A percentile compares a stretch with the other conserved stretches of the same genome.
These are phyloP conservation scores for Zoysia japonica DNA, from an alignment of 176 grass and related monocot species.

Conservation along the genomic window DNA sequence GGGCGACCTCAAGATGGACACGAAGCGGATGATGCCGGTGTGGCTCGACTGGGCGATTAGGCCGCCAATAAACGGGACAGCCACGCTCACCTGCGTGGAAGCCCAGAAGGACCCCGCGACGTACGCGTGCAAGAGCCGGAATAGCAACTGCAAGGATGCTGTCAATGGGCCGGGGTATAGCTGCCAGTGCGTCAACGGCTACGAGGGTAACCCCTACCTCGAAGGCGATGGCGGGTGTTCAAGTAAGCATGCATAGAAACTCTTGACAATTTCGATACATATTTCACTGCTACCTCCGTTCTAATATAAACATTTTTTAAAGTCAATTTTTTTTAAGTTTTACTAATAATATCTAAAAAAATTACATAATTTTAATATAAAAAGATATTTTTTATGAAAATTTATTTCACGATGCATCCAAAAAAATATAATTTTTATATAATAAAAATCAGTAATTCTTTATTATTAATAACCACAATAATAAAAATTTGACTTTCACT, in stretches of 20 bases:
- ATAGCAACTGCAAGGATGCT: constrained; percentile 30
- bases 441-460: too few relatives aligned
- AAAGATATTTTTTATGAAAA: too few relatives aligned
- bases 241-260: neutral
- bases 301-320: too few relatives aligned
- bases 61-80: neutral
- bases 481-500: too few relatives aligned
- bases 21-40: neutral
- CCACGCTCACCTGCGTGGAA: constrained; percentile 6
- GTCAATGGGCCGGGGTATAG: constrained; percentile 18
- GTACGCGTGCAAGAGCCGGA: constrained; percentile 13
- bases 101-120: neutral
- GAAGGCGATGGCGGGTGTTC: neutral
- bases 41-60: constrained; percentile 40
- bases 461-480: too few relatives aligned
- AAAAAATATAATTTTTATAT: too few relatives aligned
- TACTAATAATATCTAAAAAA: too few relatives aligned
- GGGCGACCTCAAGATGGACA: constrained; percentile 2
- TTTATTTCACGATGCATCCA: too few relatives aligned
- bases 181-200: constrained; percentile 13
- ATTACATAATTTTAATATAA: too few relatives aligned
- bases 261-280: neutral
- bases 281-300: neutral
- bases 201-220: constrained; percentile 23
- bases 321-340: too few relatives aligned